Base-by-base conservation (phyloP, 345 rosid genomes). In the Pistacia integerrima region DNA sequence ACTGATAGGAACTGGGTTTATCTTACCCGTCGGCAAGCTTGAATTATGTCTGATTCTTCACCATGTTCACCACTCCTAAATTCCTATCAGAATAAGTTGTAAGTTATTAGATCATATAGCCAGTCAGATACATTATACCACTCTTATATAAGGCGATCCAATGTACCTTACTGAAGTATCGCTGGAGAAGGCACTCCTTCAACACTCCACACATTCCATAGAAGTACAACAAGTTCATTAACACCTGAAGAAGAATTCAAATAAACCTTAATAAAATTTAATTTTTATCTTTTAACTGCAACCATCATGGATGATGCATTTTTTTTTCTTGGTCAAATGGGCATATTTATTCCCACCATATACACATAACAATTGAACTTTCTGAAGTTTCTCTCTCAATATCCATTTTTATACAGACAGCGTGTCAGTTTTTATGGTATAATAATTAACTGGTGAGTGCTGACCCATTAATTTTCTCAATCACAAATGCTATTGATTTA, bases 141-240 rank as follows among this genome's bases (percentile, higher is more conserved):
- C 36, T 25, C 51, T 30, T 0, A 38, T 64, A 38, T 16, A 22
- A 20, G 16, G 70, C 41, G 54, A 55, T 5, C 11, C 68, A 12
- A 18, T 22, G 63, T 86, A 86, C 93, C 88, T 90, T 88, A 77
- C 90, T 88, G 69, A 90, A 90, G 82, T 88, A 87, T 20, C 94
- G 94, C 80, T 87, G 92, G 69, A 90, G 88, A 75, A 90, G 87
- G 72, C 88, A 90, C 52, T 90, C 94, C 77, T 88, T 90, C 77
- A 88, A 48, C 52, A 90, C 76, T 4, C 87, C 84, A 77, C 90
- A 88, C 91, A 88, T 90, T 17, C 93, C 91, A 36, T 87, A 88
- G 85, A 90, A 88, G 81, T 88, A 90, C 67, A 88, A 76, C 80
- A 90, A 69, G 82, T 88, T 88, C 81, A 84, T 70, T 66, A 87